phyloP scores from a whole-genome alignment of 371 early-diverging fungal species.

The Mortierella polycephala region DNA sequence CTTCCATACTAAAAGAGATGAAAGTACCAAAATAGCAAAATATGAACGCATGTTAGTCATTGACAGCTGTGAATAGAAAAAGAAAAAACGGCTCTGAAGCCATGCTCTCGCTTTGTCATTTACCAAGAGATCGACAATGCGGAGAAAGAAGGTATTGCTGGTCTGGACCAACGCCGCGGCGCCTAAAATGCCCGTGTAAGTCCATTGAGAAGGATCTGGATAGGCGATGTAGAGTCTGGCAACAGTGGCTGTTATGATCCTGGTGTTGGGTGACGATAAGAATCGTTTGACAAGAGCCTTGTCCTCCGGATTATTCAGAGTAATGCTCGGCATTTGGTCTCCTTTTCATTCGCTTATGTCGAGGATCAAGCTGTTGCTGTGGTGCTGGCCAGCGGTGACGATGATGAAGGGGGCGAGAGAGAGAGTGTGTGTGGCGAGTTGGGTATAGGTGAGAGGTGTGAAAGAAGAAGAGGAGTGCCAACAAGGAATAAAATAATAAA shows the following conservation, averaged over 20 bases:
- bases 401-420: not conserved
- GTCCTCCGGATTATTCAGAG: conserved; percentile 65
- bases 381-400: not conserved
- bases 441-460: not conserved
- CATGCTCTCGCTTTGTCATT: conserved; percentile 9
- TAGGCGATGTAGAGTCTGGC: conserved; percentile 85
- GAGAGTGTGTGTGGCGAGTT: not conserved
- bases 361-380: not conserved
- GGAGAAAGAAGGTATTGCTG: conserved; percentile 70
- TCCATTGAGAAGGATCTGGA: conserved; percentile 77
- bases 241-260: conserved; percentile 85
- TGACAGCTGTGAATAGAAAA: too few relatives aligned
- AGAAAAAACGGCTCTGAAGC: too few relatives aligned
- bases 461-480: not conserved
- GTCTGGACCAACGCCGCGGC: conserved; percentile 77
- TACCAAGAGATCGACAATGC: conserved; percentile 82
- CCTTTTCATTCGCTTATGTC: not conserved
- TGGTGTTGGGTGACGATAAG: conserved; percentile 60
- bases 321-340: conserved; percentile 62
- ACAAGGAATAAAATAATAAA: too few relatives aligned
- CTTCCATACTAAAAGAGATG: conserved; percentile 53
- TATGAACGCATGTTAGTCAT: not conserved
- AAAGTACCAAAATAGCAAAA: not conserved
- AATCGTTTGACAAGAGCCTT: conserved; percentile 66
- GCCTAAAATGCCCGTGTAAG: conserved; percentile 80